A percentile compares a stretch with the other conserved stretches of the same genome.
phyloP scores from a whole-genome alignment of 257 asterid species.

The Solanum gandarillasii region DNA sequence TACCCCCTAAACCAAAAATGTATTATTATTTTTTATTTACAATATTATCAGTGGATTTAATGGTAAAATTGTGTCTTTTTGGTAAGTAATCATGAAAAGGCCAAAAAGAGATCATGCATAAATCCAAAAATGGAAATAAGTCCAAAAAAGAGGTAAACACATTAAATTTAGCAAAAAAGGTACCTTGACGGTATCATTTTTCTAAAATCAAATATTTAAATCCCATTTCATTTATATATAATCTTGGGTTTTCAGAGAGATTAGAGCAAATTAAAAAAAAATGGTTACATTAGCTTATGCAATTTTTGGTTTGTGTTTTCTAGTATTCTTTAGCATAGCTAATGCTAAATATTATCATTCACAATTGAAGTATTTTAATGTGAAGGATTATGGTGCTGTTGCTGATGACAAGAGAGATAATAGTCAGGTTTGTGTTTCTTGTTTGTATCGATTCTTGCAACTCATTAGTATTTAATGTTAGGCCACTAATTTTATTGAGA shows the following conservation, averaged over 20 bases:
- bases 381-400: conserved; percentile 42
- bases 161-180: background rate
- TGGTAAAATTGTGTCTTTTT: background rate
- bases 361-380: conserved; percentile 21
- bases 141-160: background rate
- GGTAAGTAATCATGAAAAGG: background rate
- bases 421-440: conserved; percentile 16
- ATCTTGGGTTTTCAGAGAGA: background rate
- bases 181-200: background rate
- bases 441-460: background rate
- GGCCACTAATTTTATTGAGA: background rate
- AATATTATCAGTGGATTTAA: background rate
- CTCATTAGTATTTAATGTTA: background rate
- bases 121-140: background rate
- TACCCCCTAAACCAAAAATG: background rate
- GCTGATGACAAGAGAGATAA: conserved; percentile 29
- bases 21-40: background rate
- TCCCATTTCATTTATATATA: background rate
- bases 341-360: background rate
- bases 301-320: background rate
- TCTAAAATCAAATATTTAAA: background rate
- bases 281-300: conserved; percentile 6
- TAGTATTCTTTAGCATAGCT: conserved; percentile 1
- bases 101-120: background rate
- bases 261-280: background rate